Conservation (phyloP, 2,329 filamentous ascomycete species). For the Penicillium sp. region DNA sequence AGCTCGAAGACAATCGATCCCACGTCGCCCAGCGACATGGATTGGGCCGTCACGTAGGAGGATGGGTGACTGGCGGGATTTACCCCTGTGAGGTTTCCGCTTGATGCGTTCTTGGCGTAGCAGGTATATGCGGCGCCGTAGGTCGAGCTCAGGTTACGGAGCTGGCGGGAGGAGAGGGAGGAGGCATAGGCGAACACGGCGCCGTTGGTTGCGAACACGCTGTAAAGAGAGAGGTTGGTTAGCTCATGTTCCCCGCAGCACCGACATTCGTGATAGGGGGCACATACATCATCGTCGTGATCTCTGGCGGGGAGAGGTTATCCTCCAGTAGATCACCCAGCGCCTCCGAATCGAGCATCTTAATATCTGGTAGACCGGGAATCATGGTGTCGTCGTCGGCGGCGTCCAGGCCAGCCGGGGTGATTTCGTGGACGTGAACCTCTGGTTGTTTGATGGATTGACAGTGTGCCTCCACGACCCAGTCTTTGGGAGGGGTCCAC, state of each 20-base stretch:
- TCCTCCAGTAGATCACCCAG: conserved; percentile 50
- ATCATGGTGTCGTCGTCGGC: conserved; percentile 44
- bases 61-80: conserved; percentile 52
- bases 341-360: conserved; percentile 52
- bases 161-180: conserved; percentile 46
- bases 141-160: conserved; percentile 51
- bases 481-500: conserved; percentile 44
- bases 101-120: conserved; percentile 49
- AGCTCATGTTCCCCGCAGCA: neutral
- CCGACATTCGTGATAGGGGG: neutral
- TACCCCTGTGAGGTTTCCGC: conserved; percentile 50
- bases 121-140: conserved; percentile 53
- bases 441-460: conserved; percentile 14
- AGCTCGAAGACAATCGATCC: conserved; percentile 53
- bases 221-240: conserved; percentile 22
- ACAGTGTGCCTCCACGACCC: conserved; percentile 35
- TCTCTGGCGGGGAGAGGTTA: conserved; percentile 52
- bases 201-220: conserved; percentile 52
- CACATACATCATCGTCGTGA: conserved; percentile 51
- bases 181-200: conserved; percentile 53
- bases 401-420: conserved; percentile 24
- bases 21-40: conserved; percentile 50
- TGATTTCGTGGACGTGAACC: conserved; percentile 17
- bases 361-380: conserved; percentile 50
- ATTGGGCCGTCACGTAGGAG: conserved; percentile 50